Evolutionary conservation across 2,329 filamentous ascomycete genomes (phyloP).

Genomic region (Drechslerella coelobrocha): DNA sequence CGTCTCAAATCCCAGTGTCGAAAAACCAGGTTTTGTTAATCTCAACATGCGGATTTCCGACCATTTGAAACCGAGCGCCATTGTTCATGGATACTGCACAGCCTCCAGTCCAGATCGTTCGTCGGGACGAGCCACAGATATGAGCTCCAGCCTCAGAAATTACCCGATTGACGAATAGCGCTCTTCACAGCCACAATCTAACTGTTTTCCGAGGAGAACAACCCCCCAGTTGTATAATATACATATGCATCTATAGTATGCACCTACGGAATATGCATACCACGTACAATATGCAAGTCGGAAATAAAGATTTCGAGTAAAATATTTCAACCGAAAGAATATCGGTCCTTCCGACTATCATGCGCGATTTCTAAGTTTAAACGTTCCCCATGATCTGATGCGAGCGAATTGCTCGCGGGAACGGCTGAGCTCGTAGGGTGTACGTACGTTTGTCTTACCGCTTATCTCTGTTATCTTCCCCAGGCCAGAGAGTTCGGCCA

Average conservation of each 20-base stretch:
- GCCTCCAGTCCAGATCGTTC: conserved; percentile 36
- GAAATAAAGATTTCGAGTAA: background rate
- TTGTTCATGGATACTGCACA: no score
- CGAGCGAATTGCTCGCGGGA: background rate
- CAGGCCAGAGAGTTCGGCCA: background rate
- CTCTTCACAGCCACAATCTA: conserved; percentile 31
- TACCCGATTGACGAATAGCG: background rate
- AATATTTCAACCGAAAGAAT: background rate
- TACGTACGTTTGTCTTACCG: conserved; percentile 6
- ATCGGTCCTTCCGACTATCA: conserved; percentile 13
- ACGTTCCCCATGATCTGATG: background rate
- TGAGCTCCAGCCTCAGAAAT: conserved; percentile 29
- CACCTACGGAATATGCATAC: background rate
- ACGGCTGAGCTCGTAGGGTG: conserved; percentile 9
- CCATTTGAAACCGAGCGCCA: no score
- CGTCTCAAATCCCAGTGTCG: no score
- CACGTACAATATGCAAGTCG: background rate
- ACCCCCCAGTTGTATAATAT: background rate
- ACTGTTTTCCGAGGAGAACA: background rate
- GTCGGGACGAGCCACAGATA: conserved; percentile 23
- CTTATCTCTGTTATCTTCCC: background rate
- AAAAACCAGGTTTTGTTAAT: no score
- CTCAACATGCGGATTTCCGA: no score
- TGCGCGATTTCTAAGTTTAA: conserved; percentile 3
- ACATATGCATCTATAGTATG: background rate